phyloP scores from a whole-genome alignment of 306 rosid species.

The Sophora flavescens region DNA sequence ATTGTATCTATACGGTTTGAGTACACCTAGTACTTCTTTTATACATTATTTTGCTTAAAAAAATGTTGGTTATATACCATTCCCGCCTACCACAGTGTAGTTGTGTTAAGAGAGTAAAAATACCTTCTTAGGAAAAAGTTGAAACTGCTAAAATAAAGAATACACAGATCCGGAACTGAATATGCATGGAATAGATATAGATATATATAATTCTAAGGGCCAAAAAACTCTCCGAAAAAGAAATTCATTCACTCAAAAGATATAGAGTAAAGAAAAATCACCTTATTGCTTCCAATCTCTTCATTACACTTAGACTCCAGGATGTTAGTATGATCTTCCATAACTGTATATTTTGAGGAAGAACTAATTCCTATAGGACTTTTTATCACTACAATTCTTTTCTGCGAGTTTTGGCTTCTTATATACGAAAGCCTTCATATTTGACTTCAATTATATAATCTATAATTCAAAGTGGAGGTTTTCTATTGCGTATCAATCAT shows the following conservation, averaged over 20 bases:
- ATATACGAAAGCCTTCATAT: slow-evolving; percentile 48
- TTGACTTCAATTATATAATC: slow-evolving; percentile 28
- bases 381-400: slow-evolving; percentile 39
- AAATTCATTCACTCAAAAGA: slow-evolving; percentile 9
- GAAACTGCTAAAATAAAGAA: background rate
- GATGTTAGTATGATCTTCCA: slow-evolving; percentile 38
- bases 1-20: too few relatives aligned
- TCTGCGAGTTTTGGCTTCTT: slow-evolving; percentile 40
- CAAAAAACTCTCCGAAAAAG: background rate
- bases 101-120: background rate
- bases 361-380: slow-evolving; percentile 16
- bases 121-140: background rate
- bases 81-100: background rate
- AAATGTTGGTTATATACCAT: too few relatives aligned
- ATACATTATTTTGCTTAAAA: too few relatives aligned
- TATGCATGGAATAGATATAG: background rate
- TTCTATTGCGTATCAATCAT: slow-evolving; percentile 36
- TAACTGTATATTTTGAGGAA: slow-evolving; percentile 31
- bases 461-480: slow-evolving; percentile 38
- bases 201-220: background rate
- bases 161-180: background rate
- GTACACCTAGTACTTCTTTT: too few relatives aligned
- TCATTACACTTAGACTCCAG: slow-evolving; percentile 37
- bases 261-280: slow-evolving; percentile 18
- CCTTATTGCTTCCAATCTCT: slow-evolving; percentile 46